phyloP scores from a whole-genome alignment of 2,329 filamentous ascomycete species.

The Whalleya microplaca region DNA sequence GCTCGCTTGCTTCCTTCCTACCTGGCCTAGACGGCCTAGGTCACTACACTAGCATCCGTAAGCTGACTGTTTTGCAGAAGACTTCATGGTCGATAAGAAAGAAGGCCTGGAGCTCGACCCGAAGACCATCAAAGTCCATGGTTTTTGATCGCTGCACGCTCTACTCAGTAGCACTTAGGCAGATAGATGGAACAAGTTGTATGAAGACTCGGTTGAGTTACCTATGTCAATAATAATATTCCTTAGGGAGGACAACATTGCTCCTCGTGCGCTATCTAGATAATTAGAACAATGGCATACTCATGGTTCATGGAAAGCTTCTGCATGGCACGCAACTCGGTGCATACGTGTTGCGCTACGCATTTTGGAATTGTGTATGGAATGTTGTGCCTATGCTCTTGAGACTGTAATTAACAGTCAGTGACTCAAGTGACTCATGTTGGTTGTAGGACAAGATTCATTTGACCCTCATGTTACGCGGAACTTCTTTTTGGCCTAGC shows the following conservation, averaged over 20 bases:
- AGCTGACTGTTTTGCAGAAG: slow-evolving; percentile 47
- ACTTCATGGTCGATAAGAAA: slow-evolving; percentile 95
- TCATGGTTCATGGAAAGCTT: too few species aligned
- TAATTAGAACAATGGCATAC: not conserved
- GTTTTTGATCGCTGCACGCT: slow-evolving; percentile 52
- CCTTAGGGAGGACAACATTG: not conserved
- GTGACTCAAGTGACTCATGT: too few species aligned
- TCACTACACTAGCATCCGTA: not conserved
- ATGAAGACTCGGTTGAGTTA: not conserved
- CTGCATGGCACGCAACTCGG: too few species aligned
- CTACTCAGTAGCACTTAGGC: not conserved
- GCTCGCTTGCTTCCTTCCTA: too few species aligned
- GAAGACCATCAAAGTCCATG: slow-evolving; percentile 90
- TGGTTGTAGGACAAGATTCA: too few species aligned
- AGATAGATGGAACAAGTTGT: not conserved
- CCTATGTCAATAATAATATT: too few species aligned
- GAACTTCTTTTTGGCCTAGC: too few species aligned
- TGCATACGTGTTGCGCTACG: too few species aligned
- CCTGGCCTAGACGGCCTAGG: not conserved
- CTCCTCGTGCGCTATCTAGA: not conserved
- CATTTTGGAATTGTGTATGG: too few species aligned
- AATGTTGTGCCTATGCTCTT: too few species aligned
- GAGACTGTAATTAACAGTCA: too few species aligned
- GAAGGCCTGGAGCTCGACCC: slow-evolving; percentile 88
- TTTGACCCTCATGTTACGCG: too few species aligned